Base-by-base conservation (phyloP, 2,329 filamentous ascomycete species). In the Geosmithia flava region DNA sequence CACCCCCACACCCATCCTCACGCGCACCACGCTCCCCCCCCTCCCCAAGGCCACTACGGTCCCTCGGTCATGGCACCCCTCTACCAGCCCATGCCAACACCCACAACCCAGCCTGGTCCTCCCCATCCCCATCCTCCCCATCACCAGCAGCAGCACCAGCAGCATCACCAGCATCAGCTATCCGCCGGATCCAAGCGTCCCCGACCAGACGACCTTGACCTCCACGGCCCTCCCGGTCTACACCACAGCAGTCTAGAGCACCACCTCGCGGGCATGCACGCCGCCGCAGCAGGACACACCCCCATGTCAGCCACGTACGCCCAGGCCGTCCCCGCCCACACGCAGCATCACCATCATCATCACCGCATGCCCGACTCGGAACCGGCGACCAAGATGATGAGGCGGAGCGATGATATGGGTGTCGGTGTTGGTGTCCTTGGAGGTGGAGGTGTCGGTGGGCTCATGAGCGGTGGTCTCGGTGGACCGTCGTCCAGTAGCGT, bases 321-420 rank as follows among this genome's bases (percentile, higher is more conserved):
- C 51, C 66, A 76, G 57, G 58, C 70, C 47, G 59, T 71, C 48
- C 59, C 66, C 3, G 58, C 55, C 3, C 52, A 53, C 8, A 55
- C 54, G 19, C 42, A 37, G 33, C 75, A 76, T 39, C 78, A 78
- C 44, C 87, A 94, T 59, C 87, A 91, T 58, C 89, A 95, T 58
- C 87, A 90, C 57, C 82, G 83, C 42, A 73, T 90, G 39, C 87
- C 87, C 45, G 81, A 87, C 54, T 81, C 85, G 52, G 80, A 78
- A 11, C 80, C 81, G 20, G 79, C 83, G 17, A 74, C 76, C 47
- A 85, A 86, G 65, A 73, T 85, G 67, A 74, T 81, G 68, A 72
- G 80, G 54, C 71, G 79, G 58, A 75, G 80, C 57, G 73, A 75
- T 40, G 61, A 64, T 55, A 66, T 27, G 23, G 23, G 8, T 8